phyloP scores from a whole-genome alignment of 73 alveolate genomes.

The Paramecium pentaurelia region DNA sequence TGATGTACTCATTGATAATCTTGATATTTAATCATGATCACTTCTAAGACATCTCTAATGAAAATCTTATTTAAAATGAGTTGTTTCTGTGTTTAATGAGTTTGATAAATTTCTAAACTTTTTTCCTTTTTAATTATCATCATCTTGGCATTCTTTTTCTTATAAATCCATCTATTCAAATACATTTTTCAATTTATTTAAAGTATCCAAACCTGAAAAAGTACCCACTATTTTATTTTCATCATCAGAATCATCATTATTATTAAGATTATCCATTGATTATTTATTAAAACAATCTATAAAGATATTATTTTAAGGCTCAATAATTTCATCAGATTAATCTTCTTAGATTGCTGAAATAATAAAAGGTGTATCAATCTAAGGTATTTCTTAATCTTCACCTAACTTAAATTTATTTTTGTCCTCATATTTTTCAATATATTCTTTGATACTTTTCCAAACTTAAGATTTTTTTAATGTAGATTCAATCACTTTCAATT shows the following conservation, averaged over 20 bases:
- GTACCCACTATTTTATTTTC: neutral
- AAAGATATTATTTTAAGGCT: neutral
- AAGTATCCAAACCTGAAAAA: neutral
- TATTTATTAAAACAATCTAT: neutral
- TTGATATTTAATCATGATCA: neutral
- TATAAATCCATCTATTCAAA: neutral
- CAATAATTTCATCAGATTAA: neutral
- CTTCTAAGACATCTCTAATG: neutral
- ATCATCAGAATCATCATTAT: neutral
- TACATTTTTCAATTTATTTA: neutral
- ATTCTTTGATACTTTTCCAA: neutral
- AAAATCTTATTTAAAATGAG: neutral
- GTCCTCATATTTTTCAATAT: neutral
- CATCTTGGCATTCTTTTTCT: neutral
- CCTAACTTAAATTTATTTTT: neutral
- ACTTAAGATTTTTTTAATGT: neutral
- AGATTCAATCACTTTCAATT: neutral
- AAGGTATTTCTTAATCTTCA: neutral
- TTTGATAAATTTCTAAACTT: neutral
- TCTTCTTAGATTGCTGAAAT: neutral
- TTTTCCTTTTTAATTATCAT: neutral
- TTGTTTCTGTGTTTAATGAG: neutral
- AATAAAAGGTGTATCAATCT: neutral
- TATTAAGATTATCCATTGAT: neutral
- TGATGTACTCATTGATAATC: neutral